phyloP scores from a whole-genome alignment of 2,329 filamentous ascomycete species.

The Alternaria triticimaculans region DNA sequence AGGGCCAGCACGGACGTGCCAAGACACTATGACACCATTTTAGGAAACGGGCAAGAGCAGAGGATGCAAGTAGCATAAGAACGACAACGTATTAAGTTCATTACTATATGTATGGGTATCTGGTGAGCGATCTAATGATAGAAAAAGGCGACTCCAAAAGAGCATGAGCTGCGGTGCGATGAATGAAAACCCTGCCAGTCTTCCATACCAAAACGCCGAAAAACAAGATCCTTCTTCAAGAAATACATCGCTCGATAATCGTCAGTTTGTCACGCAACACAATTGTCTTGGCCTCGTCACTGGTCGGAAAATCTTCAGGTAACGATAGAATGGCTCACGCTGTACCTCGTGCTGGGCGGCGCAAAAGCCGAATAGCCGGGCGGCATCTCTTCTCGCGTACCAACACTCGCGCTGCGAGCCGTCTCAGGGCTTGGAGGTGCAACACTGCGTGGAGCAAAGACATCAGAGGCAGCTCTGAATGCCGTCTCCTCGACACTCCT shows the following conservation, averaged over 20 bases:
- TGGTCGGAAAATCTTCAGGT: not conserved
- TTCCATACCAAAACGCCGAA: not conserved
- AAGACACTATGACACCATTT: not conserved
- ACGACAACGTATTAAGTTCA: not conserved
- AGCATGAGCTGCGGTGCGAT: not conserved
- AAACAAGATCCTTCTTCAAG: not conserved
- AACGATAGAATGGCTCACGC: slow-evolving; percentile 2
- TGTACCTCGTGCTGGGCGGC: slow-evolving; percentile 14
- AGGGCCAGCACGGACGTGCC: slow-evolving; percentile 3
- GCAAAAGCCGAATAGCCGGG: slow-evolving; percentile 39
- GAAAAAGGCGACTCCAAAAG: not conserved
- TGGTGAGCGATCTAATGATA: not conserved
- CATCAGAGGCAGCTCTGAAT: slow-evolving; percentile 37
- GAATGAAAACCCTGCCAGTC: not conserved
- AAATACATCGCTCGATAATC: not conserved
- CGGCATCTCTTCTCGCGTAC: slow-evolving; percentile 31
- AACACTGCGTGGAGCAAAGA: slow-evolving; percentile 47
- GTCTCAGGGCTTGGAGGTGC: slow-evolving; percentile 33
- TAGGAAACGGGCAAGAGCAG: not conserved
- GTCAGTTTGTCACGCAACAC: not conserved
- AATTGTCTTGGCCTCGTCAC: not conserved
- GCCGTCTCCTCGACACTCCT: slow-evolving; percentile 37
- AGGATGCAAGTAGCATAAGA: not conserved
- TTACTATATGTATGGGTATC: not conserved
- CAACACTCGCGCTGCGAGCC: slow-evolving; percentile 4